Evolutionary conservation across 441 rosid species (phyloP).

Genomic region (Raphanus hybrid): DNA sequence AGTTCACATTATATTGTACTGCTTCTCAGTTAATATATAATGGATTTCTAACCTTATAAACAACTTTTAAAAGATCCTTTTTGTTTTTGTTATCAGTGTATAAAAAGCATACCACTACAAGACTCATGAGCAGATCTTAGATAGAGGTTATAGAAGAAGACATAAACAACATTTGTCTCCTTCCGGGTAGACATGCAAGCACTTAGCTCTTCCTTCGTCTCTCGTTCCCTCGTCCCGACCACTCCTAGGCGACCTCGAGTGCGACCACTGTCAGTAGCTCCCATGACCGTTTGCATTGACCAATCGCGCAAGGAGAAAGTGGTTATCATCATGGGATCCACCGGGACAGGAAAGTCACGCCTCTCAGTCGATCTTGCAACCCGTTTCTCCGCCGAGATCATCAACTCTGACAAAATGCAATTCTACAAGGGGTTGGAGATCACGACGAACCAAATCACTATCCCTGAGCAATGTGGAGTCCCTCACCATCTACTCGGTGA

Average conservation of each 20-base stretch:
- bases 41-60: background rate
- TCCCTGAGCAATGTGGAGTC: slow-evolving; percentile 60
- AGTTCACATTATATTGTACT: no score
- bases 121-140: background rate
- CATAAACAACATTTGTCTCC: slow-evolving; percentile 8
- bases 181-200: slow-evolving; percentile 17
- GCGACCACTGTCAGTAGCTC: slow-evolving; percentile 4
- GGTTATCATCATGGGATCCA: slow-evolving; percentile 69
- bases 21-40: no score
- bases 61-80: background rate
- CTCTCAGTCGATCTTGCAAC: slow-evolving; percentile 73
- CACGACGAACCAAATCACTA: slow-evolving; percentile 63
- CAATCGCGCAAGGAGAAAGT: slow-evolving; percentile 55
- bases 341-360: slow-evolving; percentile 78
- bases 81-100: background rate
- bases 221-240: slow-evolving; percentile 23
- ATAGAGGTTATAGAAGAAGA: background rate
- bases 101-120: background rate
- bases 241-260: slow-evolving; percentile 7
- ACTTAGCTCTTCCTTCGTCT: slow-evolving; percentile 27
- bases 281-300: slow-evolving; percentile 33
- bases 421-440: slow-evolving; percentile 59
- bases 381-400: slow-evolving; percentile 60
- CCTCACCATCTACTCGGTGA: slow-evolving; percentile 69
- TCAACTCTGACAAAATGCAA: slow-evolving; percentile 78